Evolutionary conservation across 768 basidiomycete genomes (phyloP).

Genomic region (Tylopilus balloui): DNA sequence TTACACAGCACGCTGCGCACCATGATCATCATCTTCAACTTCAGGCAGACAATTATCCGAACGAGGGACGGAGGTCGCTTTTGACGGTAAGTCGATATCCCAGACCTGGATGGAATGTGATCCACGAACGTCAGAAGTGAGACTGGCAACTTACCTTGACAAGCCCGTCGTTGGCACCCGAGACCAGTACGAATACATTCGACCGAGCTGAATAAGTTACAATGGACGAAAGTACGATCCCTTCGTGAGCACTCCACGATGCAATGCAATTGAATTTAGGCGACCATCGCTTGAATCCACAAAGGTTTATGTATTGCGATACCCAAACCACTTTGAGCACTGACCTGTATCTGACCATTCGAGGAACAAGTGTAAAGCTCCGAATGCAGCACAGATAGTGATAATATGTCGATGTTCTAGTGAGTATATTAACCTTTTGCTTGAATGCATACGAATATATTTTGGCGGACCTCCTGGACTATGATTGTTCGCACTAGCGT

Average conservation of each 20-base stretch:
- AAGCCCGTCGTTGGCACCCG: conserved; percentile 81
- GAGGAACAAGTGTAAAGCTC: conserved; percentile 65
- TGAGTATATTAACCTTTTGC: background rate
- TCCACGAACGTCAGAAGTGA: background rate
- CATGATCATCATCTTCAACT: conserved; percentile 21
- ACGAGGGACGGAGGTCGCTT: background rate
- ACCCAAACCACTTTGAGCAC: background rate
- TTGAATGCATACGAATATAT: background rate
- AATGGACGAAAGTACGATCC: conserved; percentile 78
- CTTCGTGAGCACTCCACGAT: conserved; percentile 76
- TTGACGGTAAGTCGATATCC: conserved; percentile 39
- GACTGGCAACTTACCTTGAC: conserved; percentile 58
- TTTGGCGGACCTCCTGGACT: conserved; percentile 62
- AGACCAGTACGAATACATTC: conserved; percentile 44
- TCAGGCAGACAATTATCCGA: conserved; percentile 3
- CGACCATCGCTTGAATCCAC: conserved; percentile 61
- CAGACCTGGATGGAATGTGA: conserved; percentile 41
- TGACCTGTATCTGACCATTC: conserved; percentile 66
- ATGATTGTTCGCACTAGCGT: conserved; percentile 84
- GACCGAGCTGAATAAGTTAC: conserved; percentile 38
- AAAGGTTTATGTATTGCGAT: background rate
- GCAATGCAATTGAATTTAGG: conserved; percentile 80
- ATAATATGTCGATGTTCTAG: conserved; percentile 76
- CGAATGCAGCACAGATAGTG: conserved; percentile 65
- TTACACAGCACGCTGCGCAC: conserved; percentile 2